Conservation (phyloP, 2,329 filamentous ascomycete species). For the Triangularia setosa region DNA sequence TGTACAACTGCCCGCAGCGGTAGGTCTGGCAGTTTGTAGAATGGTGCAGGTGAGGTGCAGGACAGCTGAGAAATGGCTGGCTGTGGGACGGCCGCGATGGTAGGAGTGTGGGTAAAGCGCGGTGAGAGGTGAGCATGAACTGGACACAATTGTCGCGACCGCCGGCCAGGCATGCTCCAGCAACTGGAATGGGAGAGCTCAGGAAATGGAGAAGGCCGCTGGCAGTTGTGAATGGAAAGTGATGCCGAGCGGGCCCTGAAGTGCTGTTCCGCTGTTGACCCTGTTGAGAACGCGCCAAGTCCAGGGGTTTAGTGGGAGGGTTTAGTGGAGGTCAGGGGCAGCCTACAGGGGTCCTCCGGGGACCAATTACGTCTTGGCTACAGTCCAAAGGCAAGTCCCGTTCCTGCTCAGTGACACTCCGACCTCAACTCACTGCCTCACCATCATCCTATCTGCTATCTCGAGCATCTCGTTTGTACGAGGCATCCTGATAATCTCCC, state of each 20-base stretch:
- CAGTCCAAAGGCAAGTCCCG: slow-evolving; percentile 4
- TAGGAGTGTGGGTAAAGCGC: background rate
- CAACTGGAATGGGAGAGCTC: background rate
- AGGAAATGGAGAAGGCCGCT: background rate
- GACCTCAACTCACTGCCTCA: background rate
- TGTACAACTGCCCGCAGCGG: no score
- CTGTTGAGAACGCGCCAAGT: background rate
- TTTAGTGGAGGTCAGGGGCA: slow-evolving; percentile 3
- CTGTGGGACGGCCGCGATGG: background rate
- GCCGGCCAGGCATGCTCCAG: background rate
- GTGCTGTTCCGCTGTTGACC: background rate
- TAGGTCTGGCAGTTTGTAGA: background rate
- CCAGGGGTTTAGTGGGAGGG: slow-evolving; percentile 3
- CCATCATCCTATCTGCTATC: background rate
- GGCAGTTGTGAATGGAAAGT: background rate
- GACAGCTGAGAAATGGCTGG: background rate
- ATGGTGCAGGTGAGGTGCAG: background rate
- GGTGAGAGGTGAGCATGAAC: background rate
- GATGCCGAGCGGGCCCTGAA: background rate
- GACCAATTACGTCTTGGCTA: slow-evolving; percentile 7
- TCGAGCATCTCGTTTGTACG: background rate
- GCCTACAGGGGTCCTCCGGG: slow-evolving; percentile 3
- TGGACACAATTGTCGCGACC: background rate
- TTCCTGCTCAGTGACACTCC: background rate
- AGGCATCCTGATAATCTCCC: background rate